Evolutionary conservation across 2,329 filamentous ascomycete species (phyloP).

Genomic region (Mycocentrospora acerina): DNA sequence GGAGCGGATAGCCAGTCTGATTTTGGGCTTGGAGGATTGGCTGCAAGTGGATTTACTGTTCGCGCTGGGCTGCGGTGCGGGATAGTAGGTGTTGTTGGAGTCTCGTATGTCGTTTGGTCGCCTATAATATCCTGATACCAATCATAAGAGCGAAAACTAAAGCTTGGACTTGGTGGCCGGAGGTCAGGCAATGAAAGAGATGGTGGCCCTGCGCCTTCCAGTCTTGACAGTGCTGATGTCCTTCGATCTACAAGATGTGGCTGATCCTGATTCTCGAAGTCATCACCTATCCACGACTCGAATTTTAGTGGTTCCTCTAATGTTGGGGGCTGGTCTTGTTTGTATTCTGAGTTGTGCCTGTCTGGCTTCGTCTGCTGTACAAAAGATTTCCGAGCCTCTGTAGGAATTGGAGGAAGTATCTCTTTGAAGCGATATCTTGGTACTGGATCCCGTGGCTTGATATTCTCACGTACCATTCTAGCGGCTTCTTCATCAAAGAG

Average conservation of each 20-base stretch:
- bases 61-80: conserved; percentile 11
- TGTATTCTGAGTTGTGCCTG: conserved; percentile 18
- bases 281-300: conserved; percentile 1
- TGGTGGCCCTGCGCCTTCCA: conserved; percentile 11
- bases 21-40: conserved; percentile 7
- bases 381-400: conserved; percentile 8
- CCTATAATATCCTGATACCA: conserved; percentile 32
- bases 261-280: conserved; percentile 1
- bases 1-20: conserved; percentile 12
- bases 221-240: conserved; percentile 12
- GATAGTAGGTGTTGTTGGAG: conserved; percentile 3
- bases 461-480: conserved; percentile 10
- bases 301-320: conserved; percentile 1
- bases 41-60: conserved; percentile 15
- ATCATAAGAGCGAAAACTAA: conserved; percentile 28
- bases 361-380: conserved; percentile 6
- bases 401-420: conserved; percentile 18
- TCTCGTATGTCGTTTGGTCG: conserved; percentile 12
- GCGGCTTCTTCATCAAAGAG: conserved; percentile 25
- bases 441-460: conserved; percentile 16
- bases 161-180: conserved; percentile 23
- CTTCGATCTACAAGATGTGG: conserved; percentile 5
- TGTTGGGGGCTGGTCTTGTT: conserved; percentile 18
- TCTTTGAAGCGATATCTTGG: conserved; percentile 27
- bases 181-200: conserved; percentile 19